Percentiles rank a stretch among this genome's conserved stretches.
Evolutionary conservation across 148 eudicot species (phyloP).

Genomic region (Silene uniflora): DNA sequence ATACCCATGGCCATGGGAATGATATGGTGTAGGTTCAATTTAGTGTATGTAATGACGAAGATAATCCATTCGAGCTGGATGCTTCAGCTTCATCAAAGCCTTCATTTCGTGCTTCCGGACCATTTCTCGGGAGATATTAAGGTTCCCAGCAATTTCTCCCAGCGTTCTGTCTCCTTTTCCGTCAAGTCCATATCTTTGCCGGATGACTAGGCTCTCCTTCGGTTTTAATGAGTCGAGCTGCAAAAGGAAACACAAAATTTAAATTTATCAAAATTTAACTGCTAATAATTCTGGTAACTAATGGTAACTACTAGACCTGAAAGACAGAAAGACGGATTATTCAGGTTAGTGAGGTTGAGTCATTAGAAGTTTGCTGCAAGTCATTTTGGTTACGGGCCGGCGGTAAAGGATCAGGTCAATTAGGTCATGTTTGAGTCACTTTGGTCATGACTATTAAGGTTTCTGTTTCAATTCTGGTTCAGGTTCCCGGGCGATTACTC

Average conservation of each 20-base stretch:
- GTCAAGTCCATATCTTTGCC: slow-evolving; percentile 96
- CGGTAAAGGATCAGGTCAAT: too few species aligned
- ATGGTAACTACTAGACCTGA: neutral
- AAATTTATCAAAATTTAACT: neutral
- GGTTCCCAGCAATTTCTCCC: slow-evolving; percentile 88
- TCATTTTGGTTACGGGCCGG: too few species aligned
- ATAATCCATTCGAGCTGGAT: slow-evolving; percentile 82
- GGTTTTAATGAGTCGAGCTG: slow-evolving; percentile 99
- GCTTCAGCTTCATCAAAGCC: slow-evolving; percentile 95
- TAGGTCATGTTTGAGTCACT: too few species aligned
- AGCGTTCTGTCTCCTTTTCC: slow-evolving; percentile 89
- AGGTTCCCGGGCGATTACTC: too few species aligned
- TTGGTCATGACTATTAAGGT: too few species aligned
- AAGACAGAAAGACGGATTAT: neutral
- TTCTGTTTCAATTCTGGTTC: too few species aligned
- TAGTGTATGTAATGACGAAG: slow-evolving; percentile 59
- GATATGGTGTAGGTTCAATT: slow-evolving; percentile 9
- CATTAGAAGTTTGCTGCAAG: too few species aligned
- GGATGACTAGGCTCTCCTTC: slow-evolving; percentile 90
- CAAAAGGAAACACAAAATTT: neutral
- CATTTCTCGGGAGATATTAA: slow-evolving; percentile 94
- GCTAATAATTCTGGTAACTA: neutral
- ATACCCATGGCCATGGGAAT: neutral
- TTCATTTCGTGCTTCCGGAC: slow-evolving; percentile 91
- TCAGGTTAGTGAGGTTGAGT: neutral